Conservation (phyloP, 768 basidiomycete species). For the Hygrophorus russula region DNA sequence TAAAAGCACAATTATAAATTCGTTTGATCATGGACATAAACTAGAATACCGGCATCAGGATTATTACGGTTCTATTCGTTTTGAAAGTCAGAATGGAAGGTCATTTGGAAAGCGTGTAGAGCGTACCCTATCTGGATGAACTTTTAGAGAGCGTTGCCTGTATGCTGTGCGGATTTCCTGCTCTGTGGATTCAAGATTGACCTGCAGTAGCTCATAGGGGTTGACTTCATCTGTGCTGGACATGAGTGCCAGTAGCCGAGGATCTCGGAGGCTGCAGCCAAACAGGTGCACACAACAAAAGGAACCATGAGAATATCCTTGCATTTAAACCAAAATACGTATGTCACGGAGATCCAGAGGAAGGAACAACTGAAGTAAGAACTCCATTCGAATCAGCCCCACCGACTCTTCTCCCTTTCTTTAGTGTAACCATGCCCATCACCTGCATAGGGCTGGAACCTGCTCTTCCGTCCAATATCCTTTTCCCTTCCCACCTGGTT, state of each 20-base stretch:
- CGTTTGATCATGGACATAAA: background rate
- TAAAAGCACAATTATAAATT: constrained; percentile 1
- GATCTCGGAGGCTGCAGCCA: background rate
- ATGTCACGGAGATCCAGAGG: too few species aligned
- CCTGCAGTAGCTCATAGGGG: constrained; percentile 61
- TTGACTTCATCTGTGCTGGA: constrained; percentile 45
- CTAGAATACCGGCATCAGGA: constrained; percentile 55
- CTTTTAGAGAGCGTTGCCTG: constrained; percentile 68
- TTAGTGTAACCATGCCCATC: background rate
- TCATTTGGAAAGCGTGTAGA: background rate
- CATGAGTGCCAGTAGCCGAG: background rate
- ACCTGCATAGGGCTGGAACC: constrained; percentile 12
- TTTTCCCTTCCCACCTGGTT: background rate
- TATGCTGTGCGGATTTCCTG: constrained; percentile 75
- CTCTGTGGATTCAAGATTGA: constrained; percentile 57
- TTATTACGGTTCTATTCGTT: constrained; percentile 59
- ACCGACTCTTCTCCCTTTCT: background rate
- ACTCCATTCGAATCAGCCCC: too few species aligned
- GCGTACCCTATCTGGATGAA: constrained; percentile 77
- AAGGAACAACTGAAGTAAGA: too few species aligned
- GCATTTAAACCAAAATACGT: too few species aligned
- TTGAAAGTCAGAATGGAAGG: background rate
- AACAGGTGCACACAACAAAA: too few species aligned
- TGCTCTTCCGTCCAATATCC: constrained; percentile 6
- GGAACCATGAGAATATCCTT: too few species aligned